Conservation (phyloP, 371 early-diverging fungal genomes). For the Mortierella sp. region DNA sequence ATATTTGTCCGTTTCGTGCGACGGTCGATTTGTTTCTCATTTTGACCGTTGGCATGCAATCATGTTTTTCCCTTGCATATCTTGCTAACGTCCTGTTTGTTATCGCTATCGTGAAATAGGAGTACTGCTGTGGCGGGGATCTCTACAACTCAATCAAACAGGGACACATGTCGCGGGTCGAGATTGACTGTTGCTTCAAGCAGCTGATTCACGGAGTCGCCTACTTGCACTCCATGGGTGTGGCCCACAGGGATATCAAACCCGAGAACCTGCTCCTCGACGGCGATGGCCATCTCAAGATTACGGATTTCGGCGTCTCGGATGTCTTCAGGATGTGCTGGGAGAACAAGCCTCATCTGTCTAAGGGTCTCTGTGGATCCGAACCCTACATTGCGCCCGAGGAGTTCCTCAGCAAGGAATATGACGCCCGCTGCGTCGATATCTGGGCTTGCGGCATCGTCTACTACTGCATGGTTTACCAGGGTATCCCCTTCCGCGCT, state of each 20-base stretch:
- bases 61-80: constrained; percentile 19
- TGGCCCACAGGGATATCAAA: constrained; percentile 92
- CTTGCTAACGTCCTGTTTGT: neutral
- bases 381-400: constrained; percentile 95
- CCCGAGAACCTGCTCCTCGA: constrained; percentile 95
- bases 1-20: neutral
- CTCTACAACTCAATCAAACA: constrained; percentile 81
- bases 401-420: constrained; percentile 75
- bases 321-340: constrained; percentile 90
- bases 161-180: constrained; percentile 79
- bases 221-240: constrained; percentile 94
- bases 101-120: constrained; percentile 24
- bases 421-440: constrained; percentile 85
- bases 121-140: constrained; percentile 88
- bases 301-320: constrained; percentile 98
- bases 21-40: neutral
- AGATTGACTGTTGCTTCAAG: constrained; percentile 91
- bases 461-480: constrained; percentile 84
- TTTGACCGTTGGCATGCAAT: constrained; percentile 2
- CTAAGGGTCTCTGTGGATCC: constrained; percentile 87
- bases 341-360: constrained; percentile 76
- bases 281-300: constrained; percentile 85
- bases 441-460: constrained; percentile 91
- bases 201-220: constrained; percentile 92
- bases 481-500: constrained; percentile 80